Evolutionary conservation across 192 early-diverging fungal species (phyloP).

Genomic region (Allomyces macrogynus): DNA sequence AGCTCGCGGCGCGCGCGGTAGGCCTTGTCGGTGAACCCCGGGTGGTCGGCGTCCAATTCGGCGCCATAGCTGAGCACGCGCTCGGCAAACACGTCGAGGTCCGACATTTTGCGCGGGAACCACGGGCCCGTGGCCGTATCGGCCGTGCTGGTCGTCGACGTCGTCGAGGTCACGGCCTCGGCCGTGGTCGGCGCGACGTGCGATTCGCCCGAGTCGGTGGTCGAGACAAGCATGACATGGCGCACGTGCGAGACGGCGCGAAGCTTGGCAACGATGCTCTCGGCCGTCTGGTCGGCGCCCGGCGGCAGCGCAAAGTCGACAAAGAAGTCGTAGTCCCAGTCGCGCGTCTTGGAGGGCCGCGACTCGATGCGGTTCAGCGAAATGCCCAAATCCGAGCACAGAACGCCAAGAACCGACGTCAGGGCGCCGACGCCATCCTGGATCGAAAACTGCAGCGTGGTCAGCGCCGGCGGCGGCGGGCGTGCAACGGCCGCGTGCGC

Average conservation of each 20-base stretch:
- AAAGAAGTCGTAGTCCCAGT: slow-evolving; percentile 80
- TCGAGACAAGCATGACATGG: slow-evolving; percentile 47
- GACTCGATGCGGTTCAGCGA: slow-evolving; percentile 91
- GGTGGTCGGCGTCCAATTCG: slow-evolving; percentile 75
- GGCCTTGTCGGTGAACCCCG: slow-evolving; percentile 65
- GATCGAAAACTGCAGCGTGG: slow-evolving; percentile 59
- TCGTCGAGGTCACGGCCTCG: background rate
- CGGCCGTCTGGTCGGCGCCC: too few relatives aligned
- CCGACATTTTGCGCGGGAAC: slow-evolving; percentile 84
- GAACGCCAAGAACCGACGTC: slow-evolving; percentile 53
- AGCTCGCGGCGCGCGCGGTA: slow-evolving; percentile 67
- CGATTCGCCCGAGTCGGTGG: slow-evolving; percentile 29
- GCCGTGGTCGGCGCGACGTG: slow-evolving; percentile 13
- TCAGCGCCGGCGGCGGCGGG: slow-evolving; percentile 3
- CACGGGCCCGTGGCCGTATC: slow-evolving; percentile 28
- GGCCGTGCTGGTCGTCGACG: slow-evolving; percentile 16
- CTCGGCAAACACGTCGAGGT: slow-evolving; percentile 80
- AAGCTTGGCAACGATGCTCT: too few relatives aligned
- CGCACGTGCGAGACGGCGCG: slow-evolving; percentile 9
- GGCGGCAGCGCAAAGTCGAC: slow-evolving; percentile 49
- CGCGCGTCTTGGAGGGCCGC: slow-evolving; percentile 56
- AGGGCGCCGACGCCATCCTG: slow-evolving; percentile 66
- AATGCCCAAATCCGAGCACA: slow-evolving; percentile 40
- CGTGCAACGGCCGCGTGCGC: too few relatives aligned
- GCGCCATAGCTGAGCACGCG: slow-evolving; percentile 83